Percentiles rank a stretch among this genome's conserved stretches.
phyloP scores from a whole-genome alignment of 805 yeast species.

The Barnettozyma californica region DNA sequence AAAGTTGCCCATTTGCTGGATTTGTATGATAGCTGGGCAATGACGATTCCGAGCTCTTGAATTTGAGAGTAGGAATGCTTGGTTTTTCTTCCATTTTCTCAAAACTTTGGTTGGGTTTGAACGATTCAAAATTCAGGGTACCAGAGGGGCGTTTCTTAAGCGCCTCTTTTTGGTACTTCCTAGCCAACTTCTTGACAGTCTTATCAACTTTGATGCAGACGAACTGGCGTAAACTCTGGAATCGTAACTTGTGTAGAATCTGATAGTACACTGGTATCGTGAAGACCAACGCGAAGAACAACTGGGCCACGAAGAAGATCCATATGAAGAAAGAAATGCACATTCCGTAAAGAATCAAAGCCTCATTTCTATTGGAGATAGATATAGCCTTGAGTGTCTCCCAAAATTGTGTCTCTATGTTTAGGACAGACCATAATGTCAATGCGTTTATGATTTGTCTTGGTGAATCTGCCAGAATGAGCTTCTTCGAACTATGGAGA shows the following conservation, averaged over 20 bases:
- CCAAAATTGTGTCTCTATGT: constrained; percentile 28
- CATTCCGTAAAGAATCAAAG: constrained; percentile 73
- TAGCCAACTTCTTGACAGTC: constrained; percentile 48
- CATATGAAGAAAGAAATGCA: constrained; percentile 69
- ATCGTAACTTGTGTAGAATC: constrained; percentile 33
- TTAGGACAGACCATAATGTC: constrained; percentile 52
- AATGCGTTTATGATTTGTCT: constrained; percentile 80
- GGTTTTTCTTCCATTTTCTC: constrained; percentile 6
- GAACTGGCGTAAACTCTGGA: constrained; percentile 48
- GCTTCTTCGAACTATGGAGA: constrained; percentile 53
- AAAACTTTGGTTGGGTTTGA: neutral
- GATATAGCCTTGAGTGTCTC: constrained; percentile 52
- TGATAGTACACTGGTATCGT: constrained; percentile 47
- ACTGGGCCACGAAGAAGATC: constrained; percentile 57
- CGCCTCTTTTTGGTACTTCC: constrained; percentile 30
- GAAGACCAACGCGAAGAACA: constrained; percentile 48
- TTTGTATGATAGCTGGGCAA: neutral
- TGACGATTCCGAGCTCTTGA: neutral
- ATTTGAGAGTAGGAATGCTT: constrained; percentile 7
- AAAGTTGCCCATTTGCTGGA: neutral
- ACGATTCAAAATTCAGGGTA: neutral
- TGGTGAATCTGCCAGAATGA: constrained; percentile 78
- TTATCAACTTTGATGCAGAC: constrained; percentile 57
- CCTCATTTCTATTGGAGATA: constrained; percentile 53
- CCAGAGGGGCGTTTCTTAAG: constrained; percentile 17